phyloP scores from a whole-genome alignment of 352 stramenopile species.

The Hyphochytrium catenoides region DNA sequence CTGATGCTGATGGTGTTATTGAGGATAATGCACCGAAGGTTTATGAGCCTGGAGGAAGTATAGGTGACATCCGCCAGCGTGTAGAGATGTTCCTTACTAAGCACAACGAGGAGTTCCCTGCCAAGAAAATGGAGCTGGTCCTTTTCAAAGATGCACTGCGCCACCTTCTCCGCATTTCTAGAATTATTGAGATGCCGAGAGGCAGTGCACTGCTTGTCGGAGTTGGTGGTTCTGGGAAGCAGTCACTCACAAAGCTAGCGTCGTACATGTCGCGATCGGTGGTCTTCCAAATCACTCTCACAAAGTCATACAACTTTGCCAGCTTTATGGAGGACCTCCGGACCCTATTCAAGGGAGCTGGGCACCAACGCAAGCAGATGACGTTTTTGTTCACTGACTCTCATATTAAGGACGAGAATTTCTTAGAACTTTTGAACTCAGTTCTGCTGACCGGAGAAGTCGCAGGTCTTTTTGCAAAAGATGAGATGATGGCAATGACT shows the following conservation, averaged over 20 bases:
- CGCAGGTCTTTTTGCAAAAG: slow-evolving; percentile 90
- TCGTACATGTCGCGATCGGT: slow-evolving; percentile 83
- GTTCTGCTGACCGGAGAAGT: slow-evolving; percentile 96
- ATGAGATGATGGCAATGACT: slow-evolving; percentile 98
- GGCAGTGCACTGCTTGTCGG: slow-evolving; percentile 86
- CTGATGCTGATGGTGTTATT: slow-evolving; percentile 83
- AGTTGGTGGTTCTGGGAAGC: slow-evolving; percentile 89
- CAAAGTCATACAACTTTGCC: slow-evolving; percentile 93
- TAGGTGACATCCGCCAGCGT: slow-evolving; percentile 70
- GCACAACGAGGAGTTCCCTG: slow-evolving; percentile 90
- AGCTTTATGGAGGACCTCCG: slow-evolving; percentile 92
- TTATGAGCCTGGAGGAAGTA: slow-evolving; percentile 66
- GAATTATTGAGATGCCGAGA: slow-evolving; percentile 85
- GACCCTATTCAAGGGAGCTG: slow-evolving; percentile 86
- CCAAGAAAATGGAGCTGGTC: slow-evolving; percentile 87
- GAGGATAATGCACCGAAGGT: slow-evolving; percentile 84
- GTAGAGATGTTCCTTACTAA: slow-evolving; percentile 86
- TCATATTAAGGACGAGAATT: slow-evolving; percentile 98
- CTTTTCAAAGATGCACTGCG: slow-evolving; percentile 94
- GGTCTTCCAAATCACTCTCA: slow-evolving; percentile 96
- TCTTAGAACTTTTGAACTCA: slow-evolving; percentile 95
- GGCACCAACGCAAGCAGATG: slow-evolving; percentile 83
- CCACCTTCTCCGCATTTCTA: slow-evolving; percentile 85
- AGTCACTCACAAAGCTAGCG: slow-evolving; percentile 83
- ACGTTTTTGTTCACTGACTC: slow-evolving; percentile 96